These are phyloP conservation scores for Eragrostis tef DNA, from an alignment of 202 grass and related monocot genomes.

Conservation along the genomic window DNA sequence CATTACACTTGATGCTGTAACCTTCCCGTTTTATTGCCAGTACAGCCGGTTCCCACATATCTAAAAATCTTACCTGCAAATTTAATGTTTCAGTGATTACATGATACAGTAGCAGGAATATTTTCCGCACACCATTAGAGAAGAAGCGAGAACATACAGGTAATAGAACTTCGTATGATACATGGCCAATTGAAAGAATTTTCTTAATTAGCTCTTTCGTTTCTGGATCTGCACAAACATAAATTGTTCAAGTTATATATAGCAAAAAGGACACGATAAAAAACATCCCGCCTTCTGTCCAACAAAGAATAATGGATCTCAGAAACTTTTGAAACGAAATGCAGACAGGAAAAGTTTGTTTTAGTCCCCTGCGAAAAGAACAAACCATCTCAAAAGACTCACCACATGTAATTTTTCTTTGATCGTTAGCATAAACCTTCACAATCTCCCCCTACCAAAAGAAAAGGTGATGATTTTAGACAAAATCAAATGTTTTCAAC, in stretches of 20 bases:
- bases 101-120: not conserved
- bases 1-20: constrained; percentile 86
- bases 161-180: constrained; percentile 75
- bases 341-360: not conserved
- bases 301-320: constrained; percentile 4
- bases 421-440: constrained; percentile 79
- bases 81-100: not conserved
- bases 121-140: constrained; percentile 7
- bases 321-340: not conserved
- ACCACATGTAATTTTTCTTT: constrained; percentile 91
- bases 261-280: constrained; percentile 25
- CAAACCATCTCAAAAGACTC: constrained; percentile 43
- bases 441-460: constrained; percentile 78
- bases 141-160: constrained; percentile 60
- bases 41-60: constrained; percentile 91
- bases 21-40: constrained; percentile 91
- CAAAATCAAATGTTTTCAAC: constrained; percentile 32
- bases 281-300: not conserved
- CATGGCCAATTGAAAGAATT: constrained; percentile 74
- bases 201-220: constrained; percentile 82
- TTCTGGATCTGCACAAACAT: constrained; percentile 67
- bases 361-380: constrained; percentile 3
- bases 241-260: constrained; percentile 16
- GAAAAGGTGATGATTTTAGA: constrained; percentile 2
- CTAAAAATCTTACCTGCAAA: constrained; percentile 75